Evolutionary conservation across 2,329 filamentous ascomycete genomes (phyloP), one percentile per base, ranked within the genome.

Genomic region (Ophiostoma novo-ulmi): DNA sequence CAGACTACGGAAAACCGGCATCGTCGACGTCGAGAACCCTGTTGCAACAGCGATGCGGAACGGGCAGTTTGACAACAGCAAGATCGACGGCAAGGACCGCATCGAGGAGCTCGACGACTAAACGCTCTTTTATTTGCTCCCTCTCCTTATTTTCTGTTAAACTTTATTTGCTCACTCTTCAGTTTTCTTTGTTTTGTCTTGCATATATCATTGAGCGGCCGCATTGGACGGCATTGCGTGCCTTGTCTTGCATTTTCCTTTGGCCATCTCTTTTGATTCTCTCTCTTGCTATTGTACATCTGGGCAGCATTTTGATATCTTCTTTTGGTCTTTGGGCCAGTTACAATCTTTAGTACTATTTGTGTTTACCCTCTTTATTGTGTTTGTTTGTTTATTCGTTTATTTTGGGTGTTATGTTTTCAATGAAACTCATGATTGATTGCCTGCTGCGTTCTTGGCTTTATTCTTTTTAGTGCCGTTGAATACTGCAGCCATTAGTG

Each of bases 11-110:
- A 87, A 86, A 73, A 95, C 89, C 13, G 93, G 93, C 3, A 84
- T 96, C 5, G 83, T 96, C 41, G 84, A 91, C 74, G 88, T 95
- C 17, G 85, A 93, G 79, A 96, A 96, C 77, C 93, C 92, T 0
- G 88, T 96, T 1, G 86, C 88, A 71, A 83, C 87, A 75, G 91
- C 91, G 0, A 81, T 88, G 70, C 85, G 87, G 65, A 87, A 90
- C 74, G 92, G 92, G 0, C 82, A 89, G 69, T 88, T 94, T 69
- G 84, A 93, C 76, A 89, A 94, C 69, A 84, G 93, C 76, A 89
- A 94, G 76, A 77, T 94, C 58, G 81, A 84, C 20, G 86, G 88
- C 72, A 85, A 87, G 64, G 85, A 87, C 69, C 79, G 80, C 26
- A 78, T 81, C 14, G 81, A 82, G 61, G 81, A 83, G 70, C 72